phyloP scores from a whole-genome alignment of 805 yeast species.

The Schwanniomyces sp. region DNA sequence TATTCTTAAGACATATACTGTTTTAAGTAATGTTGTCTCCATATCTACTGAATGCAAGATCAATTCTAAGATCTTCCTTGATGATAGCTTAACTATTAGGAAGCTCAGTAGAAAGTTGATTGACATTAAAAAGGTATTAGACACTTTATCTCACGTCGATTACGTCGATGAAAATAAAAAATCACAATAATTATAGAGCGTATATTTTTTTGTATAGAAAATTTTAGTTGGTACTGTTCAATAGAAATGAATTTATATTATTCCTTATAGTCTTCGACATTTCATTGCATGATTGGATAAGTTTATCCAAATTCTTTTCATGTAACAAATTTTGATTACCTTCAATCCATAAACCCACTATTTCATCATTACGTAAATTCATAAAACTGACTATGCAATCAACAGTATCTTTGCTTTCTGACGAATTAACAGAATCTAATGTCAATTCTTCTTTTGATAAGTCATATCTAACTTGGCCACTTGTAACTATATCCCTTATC shows the following conservation, averaged over 20 bases:
- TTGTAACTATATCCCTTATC: slow-evolving; percentile 70
- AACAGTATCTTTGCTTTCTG: slow-evolving; percentile 15
- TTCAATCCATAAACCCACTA: slow-evolving; percentile 59
- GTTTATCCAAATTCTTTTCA: slow-evolving; percentile 18
- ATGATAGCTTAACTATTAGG: slow-evolving; percentile 25
- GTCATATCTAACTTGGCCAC: slow-evolving; percentile 47
- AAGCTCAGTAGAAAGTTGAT: slow-evolving; percentile 32
- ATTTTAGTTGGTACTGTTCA: slow-evolving; percentile 8
- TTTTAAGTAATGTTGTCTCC: slow-evolving; percentile 27
- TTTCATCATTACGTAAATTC: slow-evolving; percentile 53
- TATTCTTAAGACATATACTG: slow-evolving; percentile 28
- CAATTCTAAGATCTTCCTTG: slow-evolving; percentile 36
- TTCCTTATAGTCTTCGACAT: slow-evolving; percentile 44
- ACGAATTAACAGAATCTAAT: slow-evolving; percentile 14
- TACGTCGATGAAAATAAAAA: slow-evolving; percentile 10
- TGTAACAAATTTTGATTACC: slow-evolving; percentile 25
- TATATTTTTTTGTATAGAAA: slow-evolving; percentile 2
- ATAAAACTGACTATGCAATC: slow-evolving; percentile 51
- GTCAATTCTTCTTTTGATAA: slow-evolving; percentile 9
- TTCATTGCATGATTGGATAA: slow-evolving; percentile 45
- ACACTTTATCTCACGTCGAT: slow-evolving; percentile 28
- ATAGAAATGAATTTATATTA: slow-evolving; percentile 47
- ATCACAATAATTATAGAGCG: slow-evolving; percentile 1
- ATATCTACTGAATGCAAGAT: slow-evolving; percentile 36
- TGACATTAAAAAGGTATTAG: slow-evolving; percentile 33